Base-by-base conservation (phyloP, 495 filamentous ascomycete species). In the Neurospora terricola region DNA sequence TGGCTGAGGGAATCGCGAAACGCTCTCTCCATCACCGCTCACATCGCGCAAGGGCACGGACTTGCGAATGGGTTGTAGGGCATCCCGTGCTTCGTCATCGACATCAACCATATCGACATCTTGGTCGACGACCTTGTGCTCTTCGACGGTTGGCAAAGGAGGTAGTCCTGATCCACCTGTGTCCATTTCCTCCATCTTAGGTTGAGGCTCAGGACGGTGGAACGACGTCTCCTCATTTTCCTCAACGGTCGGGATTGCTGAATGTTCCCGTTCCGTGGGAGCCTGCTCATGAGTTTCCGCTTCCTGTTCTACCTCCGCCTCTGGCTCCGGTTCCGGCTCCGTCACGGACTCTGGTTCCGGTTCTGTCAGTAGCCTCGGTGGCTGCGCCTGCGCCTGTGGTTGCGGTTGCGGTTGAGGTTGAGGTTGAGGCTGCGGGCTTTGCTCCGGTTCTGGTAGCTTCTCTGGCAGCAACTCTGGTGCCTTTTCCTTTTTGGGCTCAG, bases 61-160 rank as follows among this genome's bases (percentile, higher is more conserved):
- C 76, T 77, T 76, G 81, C 87, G 82, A 84, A 90, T 37, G 78
- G 76, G 23, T 73, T 72, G 73, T 18, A 45, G 82, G 73, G 76
- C 85, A 87, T 69, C 83, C 78, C 45, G 73, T 1, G 74, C 38
- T 36, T 85, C 79, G 37, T 34, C 54, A 34, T 85, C 78, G 0
- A 83, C 81, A 7, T 87, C 84, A 48, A 86, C 77, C 83, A 85
- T 84, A n/a, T 80, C 78, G 9, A 81, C 76, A 72, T 82, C 72
- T 78, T 80, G 73, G 70, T 77, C 69, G 48, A 34, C 38, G 12
- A 71, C 69, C 30, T 79, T 78, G 11, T 74, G 37, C 14, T 82
- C 77, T 21, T 80, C 72, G 54, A 79, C 54, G 1, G 71, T 72
- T 2, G 81, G 79, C 3, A 79, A 77, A 4, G 78, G 78, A 7